phyloP scores from a whole-genome alignment of 2,329 filamentous ascomycete species.

The Ceratocystis smalleyi region DNA sequence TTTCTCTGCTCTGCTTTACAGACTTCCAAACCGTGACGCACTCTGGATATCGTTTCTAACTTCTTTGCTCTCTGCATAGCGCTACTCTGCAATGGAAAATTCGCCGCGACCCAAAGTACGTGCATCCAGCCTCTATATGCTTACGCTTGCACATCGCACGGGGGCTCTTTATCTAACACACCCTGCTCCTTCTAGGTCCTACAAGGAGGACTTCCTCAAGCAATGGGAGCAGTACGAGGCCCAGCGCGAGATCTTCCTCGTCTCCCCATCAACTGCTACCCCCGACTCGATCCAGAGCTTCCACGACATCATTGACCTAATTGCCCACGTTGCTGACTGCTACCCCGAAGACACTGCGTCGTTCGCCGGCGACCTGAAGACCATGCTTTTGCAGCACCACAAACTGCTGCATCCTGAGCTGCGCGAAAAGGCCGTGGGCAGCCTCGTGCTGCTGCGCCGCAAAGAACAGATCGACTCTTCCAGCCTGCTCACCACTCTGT shows the following conservation, averaged over 20 bases:
- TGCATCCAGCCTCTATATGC: neutral
- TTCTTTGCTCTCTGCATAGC: slow-evolving; percentile 28
- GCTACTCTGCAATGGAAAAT: slow-evolving; percentile 87
- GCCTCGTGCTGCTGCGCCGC: slow-evolving; percentile 68
- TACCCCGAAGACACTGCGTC: slow-evolving; percentile 65
- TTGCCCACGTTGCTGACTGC: slow-evolving; percentile 85
- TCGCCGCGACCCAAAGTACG: slow-evolving; percentile 63
- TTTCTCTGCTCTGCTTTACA: neutral
- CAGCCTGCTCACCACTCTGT: slow-evolving; percentile 73
- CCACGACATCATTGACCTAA: slow-evolving; percentile 80
- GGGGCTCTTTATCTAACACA: slow-evolving; percentile 11
- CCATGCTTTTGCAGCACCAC: slow-evolving; percentile 70
- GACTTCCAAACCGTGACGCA: neutral
- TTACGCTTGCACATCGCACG: neutral
- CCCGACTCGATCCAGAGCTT: slow-evolving; percentile 69
- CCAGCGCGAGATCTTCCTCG: slow-evolving; percentile 79
- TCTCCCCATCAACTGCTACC: slow-evolving; percentile 62
- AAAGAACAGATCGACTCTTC: slow-evolving; percentile 86
- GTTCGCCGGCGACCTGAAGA: slow-evolving; percentile 68
- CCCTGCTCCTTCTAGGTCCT: slow-evolving; percentile 42
- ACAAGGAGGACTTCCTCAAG: slow-evolving; percentile 73
- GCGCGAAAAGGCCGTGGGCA: slow-evolving; percentile 86
- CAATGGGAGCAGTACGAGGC: slow-evolving; percentile 88
- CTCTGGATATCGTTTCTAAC: slow-evolving; percentile 7
- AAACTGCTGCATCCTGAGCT: slow-evolving; percentile 66